These are phyloP conservation scores for Oemleria cerasiformis DNA, from an alignment of 306 rosid species.

Conservation along the genomic window DNA sequence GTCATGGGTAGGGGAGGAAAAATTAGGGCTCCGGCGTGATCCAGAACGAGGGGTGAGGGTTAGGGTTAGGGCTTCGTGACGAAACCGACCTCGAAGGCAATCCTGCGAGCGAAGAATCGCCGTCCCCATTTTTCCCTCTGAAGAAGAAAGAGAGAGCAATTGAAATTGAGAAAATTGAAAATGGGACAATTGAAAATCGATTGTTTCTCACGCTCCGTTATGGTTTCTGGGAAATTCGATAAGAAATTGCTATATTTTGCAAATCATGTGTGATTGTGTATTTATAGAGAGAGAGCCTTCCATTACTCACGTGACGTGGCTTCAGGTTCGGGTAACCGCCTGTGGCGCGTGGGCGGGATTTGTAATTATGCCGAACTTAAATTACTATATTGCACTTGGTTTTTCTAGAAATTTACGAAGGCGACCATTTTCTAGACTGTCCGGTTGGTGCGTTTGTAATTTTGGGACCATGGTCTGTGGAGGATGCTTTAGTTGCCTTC, in stretches of 20 bases:
- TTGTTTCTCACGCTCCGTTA: rapidly evolving
- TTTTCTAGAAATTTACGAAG: background rate
- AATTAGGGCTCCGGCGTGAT: conserved; percentile 23
- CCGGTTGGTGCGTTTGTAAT: background rate
- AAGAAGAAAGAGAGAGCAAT: background rate
- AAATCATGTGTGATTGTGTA: background rate
- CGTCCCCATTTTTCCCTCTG: conserved; percentile 45
- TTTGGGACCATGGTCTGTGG: background rate
- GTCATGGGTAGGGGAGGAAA: background rate
- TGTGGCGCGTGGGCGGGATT: background rate
- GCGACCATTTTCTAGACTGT: background rate
- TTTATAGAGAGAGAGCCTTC: conserved; percentile 13
- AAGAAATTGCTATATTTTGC: background rate
- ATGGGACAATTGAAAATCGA: too few relatives aligned
- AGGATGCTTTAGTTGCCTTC: background rate
- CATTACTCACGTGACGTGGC: conserved; percentile 5
- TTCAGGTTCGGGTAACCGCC: background rate
- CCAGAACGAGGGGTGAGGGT: conserved; percentile 9
- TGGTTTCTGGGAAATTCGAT: too few relatives aligned
- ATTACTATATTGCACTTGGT: background rate
- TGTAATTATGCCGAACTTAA: background rate
- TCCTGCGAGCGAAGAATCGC: conserved; percentile 48
- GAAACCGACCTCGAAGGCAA: conserved; percentile 37
- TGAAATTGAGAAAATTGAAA: background rate
- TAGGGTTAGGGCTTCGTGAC: conserved; percentile 31